Conservation (phyloP, 2,329 filamentous ascomycete species). For the Nemania sp. region DNA sequence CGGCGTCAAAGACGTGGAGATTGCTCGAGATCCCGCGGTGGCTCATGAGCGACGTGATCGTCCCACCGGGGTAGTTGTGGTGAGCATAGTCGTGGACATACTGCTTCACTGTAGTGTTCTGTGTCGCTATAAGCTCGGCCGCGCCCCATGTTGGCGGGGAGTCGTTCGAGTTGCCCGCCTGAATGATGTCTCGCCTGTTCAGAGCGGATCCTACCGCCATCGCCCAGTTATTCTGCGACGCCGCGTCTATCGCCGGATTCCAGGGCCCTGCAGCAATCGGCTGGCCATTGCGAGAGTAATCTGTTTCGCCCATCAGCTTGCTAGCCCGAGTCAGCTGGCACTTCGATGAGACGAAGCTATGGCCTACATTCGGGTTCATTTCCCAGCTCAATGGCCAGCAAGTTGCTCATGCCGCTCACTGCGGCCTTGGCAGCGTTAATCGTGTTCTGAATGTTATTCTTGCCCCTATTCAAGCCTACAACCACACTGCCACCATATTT, state of each 20-base stretch:
- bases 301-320: slow-evolving; percentile 31
- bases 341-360: background rate
- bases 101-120: slow-evolving; percentile 43
- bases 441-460: slow-evolving; percentile 58
- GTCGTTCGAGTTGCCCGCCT: slow-evolving; percentile 48
- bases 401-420: slow-evolving; percentile 50
- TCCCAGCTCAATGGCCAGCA: slow-evolving; percentile 59
- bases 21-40: slow-evolving; percentile 48
- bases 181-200: slow-evolving; percentile 43
- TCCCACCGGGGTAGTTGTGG: slow-evolving; percentile 55
- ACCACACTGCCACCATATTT: slow-evolving; percentile 55
- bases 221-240: slow-evolving; percentile 47
- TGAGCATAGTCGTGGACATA: slow-evolving; percentile 50
- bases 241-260: slow-evolving; percentile 44
- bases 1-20: slow-evolving; percentile 46
- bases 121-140: slow-evolving; percentile 45
- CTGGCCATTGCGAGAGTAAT: slow-evolving; percentile 43
- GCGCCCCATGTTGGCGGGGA: slow-evolving; percentile 46
- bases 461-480: slow-evolving; percentile 58
- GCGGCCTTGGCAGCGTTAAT: slow-evolving; percentile 55
- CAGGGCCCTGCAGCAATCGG: slow-evolving; percentile 46
- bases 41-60: slow-evolving; percentile 49
- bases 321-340: background rate
- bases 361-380: slow-evolving; percentile 57
- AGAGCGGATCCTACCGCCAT: slow-evolving; percentile 44